Percentiles rank a stretch among this genome's conserved stretches.
These are phyloP conservation scores for Naganishia randhawae DNA, from an alignment of 768 basidiomycete species.

Conservation along the genomic window DNA sequence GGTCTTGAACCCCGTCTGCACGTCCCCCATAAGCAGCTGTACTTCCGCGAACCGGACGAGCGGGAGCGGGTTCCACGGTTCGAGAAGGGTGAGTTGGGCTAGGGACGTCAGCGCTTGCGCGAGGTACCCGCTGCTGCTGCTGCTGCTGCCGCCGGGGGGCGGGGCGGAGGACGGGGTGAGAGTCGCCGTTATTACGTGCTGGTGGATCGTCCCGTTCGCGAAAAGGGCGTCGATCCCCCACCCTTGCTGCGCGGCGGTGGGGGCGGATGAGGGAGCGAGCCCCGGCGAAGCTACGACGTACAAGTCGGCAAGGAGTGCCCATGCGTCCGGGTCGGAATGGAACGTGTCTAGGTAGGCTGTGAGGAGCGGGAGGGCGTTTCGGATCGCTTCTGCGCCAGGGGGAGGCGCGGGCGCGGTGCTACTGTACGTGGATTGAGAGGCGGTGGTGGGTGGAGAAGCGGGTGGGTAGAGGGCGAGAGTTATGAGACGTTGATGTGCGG, in stretches of 20 bases:
- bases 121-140: conserved; percentile 33
- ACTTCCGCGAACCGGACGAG: conserved; percentile 40
- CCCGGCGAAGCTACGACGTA: conserved; percentile 37
- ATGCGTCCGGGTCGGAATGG: conserved; percentile 49
- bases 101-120: conserved; percentile 39
- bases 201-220: neutral
- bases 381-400: neutral
- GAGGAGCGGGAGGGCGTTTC: conserved; percentile 39
- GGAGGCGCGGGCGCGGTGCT: neutral
- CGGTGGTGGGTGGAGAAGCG: conserved; percentile 13
- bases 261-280: neutral
- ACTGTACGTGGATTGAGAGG: neutral
- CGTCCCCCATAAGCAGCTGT: conserved; percentile 42
- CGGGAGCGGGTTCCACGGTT: conserved; percentile 40
- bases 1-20: conserved; percentile 36
- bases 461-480: conserved; percentile 35
- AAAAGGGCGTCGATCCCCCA: conserved; percentile 16
- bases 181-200: neutral
- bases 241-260: neutral
- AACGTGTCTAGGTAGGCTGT: conserved; percentile 49
- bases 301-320: conserved; percentile 49
- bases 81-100: conserved; percentile 40
- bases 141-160: neutral
- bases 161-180: neutral
- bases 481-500: conserved; percentile 48